Conservation (phyloP, 768 basidiomycete genomes). For the Kwoniella heveanensis region DNA sequence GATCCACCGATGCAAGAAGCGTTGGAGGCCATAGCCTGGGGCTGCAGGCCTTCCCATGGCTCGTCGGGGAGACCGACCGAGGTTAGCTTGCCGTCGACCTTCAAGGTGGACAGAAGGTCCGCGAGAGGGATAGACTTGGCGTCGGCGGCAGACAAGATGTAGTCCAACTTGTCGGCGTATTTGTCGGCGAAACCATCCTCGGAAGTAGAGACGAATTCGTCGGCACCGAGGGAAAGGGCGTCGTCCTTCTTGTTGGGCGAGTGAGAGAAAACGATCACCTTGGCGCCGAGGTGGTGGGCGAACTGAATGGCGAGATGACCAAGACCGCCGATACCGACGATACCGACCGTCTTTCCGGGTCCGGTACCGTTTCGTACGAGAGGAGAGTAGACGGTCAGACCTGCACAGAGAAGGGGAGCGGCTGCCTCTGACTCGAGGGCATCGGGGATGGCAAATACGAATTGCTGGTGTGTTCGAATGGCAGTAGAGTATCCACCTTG, state of each 20-base stretch:
- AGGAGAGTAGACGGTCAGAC: slow-evolving; percentile 57
- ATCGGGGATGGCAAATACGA: slow-evolving; percentile 57
- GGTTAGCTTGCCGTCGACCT: slow-evolving; percentile 62
- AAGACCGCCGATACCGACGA: slow-evolving; percentile 72
- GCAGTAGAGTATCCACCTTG: slow-evolving; percentile 57
- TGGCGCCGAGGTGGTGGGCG: slow-evolving; percentile 63
- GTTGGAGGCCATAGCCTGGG: slow-evolving; percentile 34
- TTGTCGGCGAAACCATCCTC: slow-evolving; percentile 48
- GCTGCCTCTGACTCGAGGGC: slow-evolving; percentile 49
- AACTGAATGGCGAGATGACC: slow-evolving; percentile 58
- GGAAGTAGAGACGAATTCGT: slow-evolving; percentile 47
- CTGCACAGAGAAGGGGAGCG: slow-evolving; percentile 57
- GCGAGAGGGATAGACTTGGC: slow-evolving; percentile 59
- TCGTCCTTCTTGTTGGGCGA: slow-evolving; percentile 63
- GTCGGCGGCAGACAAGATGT: slow-evolving; percentile 58
- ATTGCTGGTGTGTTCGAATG: slow-evolving; percentile 52
- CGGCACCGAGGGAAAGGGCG: slow-evolving; percentile 58
- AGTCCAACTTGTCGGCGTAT: slow-evolving; percentile 55
- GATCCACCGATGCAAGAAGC: slow-evolving; percentile 47
- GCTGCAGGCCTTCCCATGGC: slow-evolving; percentile 40
- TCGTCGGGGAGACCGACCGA: slow-evolving; percentile 64
- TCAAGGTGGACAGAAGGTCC: slow-evolving; percentile 63
- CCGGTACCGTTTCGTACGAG: slow-evolving; percentile 61
- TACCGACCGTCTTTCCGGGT: slow-evolving; percentile 67
- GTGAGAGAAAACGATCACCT: slow-evolving; percentile 66